A percentile compares a stretch with the other conserved stretches of the same genome.
Evolutionary conservation across 306 rosid genomes (phyloP).

Genomic region (Canavalia gladiata): DNA sequence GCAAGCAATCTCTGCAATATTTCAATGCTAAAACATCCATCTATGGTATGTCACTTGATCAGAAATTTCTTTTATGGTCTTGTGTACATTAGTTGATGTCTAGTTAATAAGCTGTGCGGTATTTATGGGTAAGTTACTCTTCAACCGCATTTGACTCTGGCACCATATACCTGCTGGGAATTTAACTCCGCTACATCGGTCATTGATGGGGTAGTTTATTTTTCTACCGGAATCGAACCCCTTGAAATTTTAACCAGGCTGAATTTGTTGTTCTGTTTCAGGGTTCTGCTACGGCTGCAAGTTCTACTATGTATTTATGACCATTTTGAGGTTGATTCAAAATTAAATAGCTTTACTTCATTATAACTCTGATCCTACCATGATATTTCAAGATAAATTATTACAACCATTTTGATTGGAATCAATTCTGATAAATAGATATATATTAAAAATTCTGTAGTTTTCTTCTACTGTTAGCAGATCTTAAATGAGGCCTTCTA

Average conservation of each 20-base stretch:
- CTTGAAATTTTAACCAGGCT: not conserved
- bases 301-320: constrained; percentile 42
- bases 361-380: not conserved
- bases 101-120: constrained; percentile 5
- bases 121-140: constrained; percentile 12
- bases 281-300: constrained; percentile 71
- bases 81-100: not conserved
- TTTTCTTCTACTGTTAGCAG: not conserved
- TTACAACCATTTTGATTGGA: not conserved
- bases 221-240: constrained; percentile 28
- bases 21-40: constrained; percentile 75
- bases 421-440: not conserved
- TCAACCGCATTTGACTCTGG: not conserved
- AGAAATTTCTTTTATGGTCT: constrained; percentile 27
- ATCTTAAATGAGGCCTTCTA: not conserved
- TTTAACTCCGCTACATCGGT: not conserved
- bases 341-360: not conserved
- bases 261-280: constrained; percentile 51
- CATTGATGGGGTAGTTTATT: not conserved
- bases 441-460: not conserved
- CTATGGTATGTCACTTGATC: constrained; percentile 62
- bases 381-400: not conserved
- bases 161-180: not conserved
- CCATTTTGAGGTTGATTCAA: constrained; percentile 4
- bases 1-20: constrained; percentile 57